Evolutionary conservation across 2,329 filamentous ascomycete genomes (phyloP).

Genomic region (Fusarium cyanostomum): DNA sequence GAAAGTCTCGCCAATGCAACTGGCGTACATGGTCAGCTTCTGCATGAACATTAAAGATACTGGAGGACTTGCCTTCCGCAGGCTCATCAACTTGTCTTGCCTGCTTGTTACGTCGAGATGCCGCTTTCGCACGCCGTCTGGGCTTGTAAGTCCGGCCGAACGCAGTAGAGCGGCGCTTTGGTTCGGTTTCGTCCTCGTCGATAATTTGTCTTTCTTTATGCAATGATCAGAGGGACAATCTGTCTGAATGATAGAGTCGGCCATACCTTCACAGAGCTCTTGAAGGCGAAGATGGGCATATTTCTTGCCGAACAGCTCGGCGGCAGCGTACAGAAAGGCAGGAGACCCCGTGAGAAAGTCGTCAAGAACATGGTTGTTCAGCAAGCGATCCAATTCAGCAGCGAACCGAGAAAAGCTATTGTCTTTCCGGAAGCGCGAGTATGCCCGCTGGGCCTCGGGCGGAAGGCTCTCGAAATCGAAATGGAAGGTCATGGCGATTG

Average conservation of each 20-base stretch:
- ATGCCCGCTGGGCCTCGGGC: slow-evolving; percentile 12
- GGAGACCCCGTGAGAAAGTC: slow-evolving; percentile 29
- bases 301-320: slow-evolving; percentile 33
- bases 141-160: neutral
- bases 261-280: slow-evolving; percentile 24
- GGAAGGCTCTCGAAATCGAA: slow-evolving; percentile 26
- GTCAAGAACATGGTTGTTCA: slow-evolving; percentile 29
- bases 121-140: slow-evolving; percentile 5
- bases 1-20: neutral
- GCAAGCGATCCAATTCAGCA: slow-evolving; percentile 18
- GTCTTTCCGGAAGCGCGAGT: slow-evolving; percentile 15
- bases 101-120: neutral
- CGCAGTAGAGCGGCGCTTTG: neutral
- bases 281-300: slow-evolving; percentile 26
- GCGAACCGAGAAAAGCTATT: slow-evolving; percentile 10
- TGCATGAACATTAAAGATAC: neutral
- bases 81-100: neutral
- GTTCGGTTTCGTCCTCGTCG: neutral
- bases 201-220: neutral
- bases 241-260: neutral
- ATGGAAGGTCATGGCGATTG: slow-evolving; percentile 16
- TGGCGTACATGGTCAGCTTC: neutral
- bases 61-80: neutral
- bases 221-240: neutral
- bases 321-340: slow-evolving; percentile 14